These are phyloP conservation scores for Medicago arabica DNA, from an alignment of 306 rosid species.

Conservation along the genomic window DNA sequence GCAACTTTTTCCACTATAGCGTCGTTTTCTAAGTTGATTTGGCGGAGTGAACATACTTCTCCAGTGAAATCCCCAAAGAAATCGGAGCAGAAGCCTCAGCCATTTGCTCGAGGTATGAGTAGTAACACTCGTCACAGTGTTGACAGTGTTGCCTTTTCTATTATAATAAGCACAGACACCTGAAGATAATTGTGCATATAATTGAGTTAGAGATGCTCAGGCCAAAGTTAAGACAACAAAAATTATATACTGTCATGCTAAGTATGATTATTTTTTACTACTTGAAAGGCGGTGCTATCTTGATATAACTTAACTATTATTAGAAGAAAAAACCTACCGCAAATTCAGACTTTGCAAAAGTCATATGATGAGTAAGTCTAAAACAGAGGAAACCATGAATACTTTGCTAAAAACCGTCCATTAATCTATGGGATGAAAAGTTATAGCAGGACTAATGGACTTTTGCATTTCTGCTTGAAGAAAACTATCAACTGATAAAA, in stretches of 20 bases:
- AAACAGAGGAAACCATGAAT: slow-evolving; percentile 8
- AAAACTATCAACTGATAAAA: slow-evolving; percentile 6
- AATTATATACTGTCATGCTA: not conserved
- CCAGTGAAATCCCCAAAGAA: slow-evolving; percentile 69
- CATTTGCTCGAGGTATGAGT: slow-evolving; percentile 86
- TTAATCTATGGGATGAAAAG: slow-evolving; percentile 16
- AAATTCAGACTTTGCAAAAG: slow-evolving; percentile 21
- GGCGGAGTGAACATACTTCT: slow-evolving; percentile 76
- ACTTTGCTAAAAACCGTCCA: not conserved
- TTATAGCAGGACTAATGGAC: slow-evolving; percentile 23
- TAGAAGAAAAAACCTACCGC: slow-evolving; percentile 21
- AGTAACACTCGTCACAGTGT: slow-evolving; percentile 11
- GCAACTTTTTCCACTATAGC: slow-evolving; percentile 87
- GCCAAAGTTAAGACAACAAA: slow-evolving; percentile 19
- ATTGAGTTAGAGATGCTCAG: not conserved
- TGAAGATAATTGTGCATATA: slow-evolving; percentile 30
- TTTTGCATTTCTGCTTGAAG: not conserved
- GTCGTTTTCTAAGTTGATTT: slow-evolving; percentile 85
- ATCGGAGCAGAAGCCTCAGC: slow-evolving; percentile 67
- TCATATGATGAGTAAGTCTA: not conserved
- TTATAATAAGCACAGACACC: slow-evolving; percentile 27
- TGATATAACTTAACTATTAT: slow-evolving; percentile 8
- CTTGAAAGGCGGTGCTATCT: not conserved
- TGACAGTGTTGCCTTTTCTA: slow-evolving; percentile 9
- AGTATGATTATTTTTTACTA: slow-evolving; percentile 28